A percentile compares a stretch with the other conserved stretches of the same genome.
phyloP scores from a whole-genome alignment of 1,284 basidiomycete species.

The Neonothopanus nambi region DNA sequence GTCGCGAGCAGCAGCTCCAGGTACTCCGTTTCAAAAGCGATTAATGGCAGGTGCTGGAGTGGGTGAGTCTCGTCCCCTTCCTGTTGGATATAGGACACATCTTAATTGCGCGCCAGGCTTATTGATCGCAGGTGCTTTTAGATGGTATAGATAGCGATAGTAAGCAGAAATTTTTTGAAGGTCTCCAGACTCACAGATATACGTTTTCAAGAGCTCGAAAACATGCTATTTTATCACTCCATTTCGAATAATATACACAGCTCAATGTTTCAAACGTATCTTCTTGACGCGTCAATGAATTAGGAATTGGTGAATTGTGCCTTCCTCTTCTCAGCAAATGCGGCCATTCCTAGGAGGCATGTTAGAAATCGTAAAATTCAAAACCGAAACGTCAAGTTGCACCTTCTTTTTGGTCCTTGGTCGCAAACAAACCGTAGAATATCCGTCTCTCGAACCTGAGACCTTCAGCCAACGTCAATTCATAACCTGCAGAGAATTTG shows the following conservation, averaged over 20 bases:
- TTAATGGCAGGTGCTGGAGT: slow-evolving; percentile 49
- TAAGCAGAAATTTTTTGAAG: neutral
- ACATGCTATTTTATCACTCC: neutral
- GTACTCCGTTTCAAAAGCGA: slow-evolving; percentile 45
- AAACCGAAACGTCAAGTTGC: slow-evolving; percentile 24
- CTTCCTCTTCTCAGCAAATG: slow-evolving; percentile 98
- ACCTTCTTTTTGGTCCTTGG: slow-evolving; percentile 97
- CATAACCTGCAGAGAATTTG: slow-evolving; percentile 37
- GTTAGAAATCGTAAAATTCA: slow-evolving; percentile 8
- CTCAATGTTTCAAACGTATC: no score
- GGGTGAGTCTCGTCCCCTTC: slow-evolving; percentile 35
- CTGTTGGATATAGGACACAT: neutral
- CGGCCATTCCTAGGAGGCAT: slow-evolving; percentile 74
- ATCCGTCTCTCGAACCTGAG: slow-evolving; percentile 86
- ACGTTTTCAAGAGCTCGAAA: neutral
- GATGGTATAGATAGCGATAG: slow-evolving; percentile 35
- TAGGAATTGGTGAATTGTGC: slow-evolving; percentile 74
- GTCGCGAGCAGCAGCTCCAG: slow-evolving; percentile 46
- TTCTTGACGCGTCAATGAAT: slow-evolving; percentile 9
- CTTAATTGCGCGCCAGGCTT: slow-evolving; percentile 23
- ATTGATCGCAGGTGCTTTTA: slow-evolving; percentile 38
- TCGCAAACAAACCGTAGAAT: slow-evolving; percentile 94
- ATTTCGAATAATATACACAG: slow-evolving; percentile 2
- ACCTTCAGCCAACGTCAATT: slow-evolving; percentile 82
- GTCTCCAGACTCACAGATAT: neutral